These are phyloP conservation scores for Calonectria henricotiae DNA, from an alignment of 2,329 filamentous ascomycete species.

Conservation along the genomic window DNA sequence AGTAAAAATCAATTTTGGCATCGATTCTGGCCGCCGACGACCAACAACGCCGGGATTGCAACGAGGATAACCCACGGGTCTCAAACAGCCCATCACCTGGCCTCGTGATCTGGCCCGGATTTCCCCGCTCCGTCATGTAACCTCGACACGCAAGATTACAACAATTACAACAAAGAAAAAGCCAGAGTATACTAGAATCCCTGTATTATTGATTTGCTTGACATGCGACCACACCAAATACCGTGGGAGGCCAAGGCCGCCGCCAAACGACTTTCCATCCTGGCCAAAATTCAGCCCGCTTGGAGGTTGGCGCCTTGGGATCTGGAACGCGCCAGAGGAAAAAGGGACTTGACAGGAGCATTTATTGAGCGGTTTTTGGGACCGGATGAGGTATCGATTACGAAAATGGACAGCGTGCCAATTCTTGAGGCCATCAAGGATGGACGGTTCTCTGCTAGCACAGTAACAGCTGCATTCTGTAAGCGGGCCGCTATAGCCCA, in stretches of 20 bases:
- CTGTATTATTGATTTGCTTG: too few species aligned
- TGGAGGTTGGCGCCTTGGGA: constrained; percentile 46
- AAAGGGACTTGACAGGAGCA: constrained; percentile 39
- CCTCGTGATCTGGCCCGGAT: background rate
- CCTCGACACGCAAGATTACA: too few species aligned
- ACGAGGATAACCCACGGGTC: background rate
- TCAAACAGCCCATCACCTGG: background rate
- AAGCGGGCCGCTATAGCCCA: constrained; percentile 69
- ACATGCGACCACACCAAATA: constrained; percentile 1
- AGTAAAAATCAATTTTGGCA: background rate
- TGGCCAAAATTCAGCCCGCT: constrained; percentile 41
- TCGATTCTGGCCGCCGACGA: background rate
- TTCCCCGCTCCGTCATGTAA: background rate
- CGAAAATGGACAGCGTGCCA: constrained; percentile 21
- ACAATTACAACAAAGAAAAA: background rate
- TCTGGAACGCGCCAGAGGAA: constrained; percentile 32
- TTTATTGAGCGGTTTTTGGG: constrained; percentile 48
- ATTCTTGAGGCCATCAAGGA: constrained; percentile 20
- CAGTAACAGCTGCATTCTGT: constrained; percentile 68
- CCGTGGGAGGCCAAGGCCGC: constrained; percentile 45
- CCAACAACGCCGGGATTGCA: background rate
- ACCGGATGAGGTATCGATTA: background rate
- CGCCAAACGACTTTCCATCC: constrained; percentile 40
- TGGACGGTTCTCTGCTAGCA: background rate
- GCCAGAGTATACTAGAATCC: background rate